Evolutionary conservation across 352 stramenopile species (phyloP).

Genomic region (Saprolegnia diclina): DNA sequence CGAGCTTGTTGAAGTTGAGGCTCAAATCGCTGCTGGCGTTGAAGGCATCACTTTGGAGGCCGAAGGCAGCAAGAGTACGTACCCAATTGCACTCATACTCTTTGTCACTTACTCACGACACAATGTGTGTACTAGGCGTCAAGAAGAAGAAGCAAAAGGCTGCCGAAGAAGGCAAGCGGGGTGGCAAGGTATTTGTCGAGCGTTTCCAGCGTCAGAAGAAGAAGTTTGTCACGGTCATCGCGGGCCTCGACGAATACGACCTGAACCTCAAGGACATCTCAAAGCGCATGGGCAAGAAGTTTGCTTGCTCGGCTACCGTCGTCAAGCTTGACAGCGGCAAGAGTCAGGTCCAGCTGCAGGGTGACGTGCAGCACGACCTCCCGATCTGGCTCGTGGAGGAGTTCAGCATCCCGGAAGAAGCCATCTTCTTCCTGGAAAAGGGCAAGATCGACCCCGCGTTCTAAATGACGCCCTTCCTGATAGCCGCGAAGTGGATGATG

Average conservation of each 20-base stretch:
- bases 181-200: constrained; percentile 59
- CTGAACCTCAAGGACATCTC: constrained; percentile 74
- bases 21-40: constrained; percentile 71
- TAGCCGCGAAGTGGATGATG: too few species aligned
- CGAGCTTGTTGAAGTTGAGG: constrained; percentile 68
- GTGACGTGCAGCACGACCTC: constrained; percentile 69
- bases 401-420: constrained; percentile 66
- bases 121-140: constrained; percentile 30
- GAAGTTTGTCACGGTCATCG: constrained; percentile 79
- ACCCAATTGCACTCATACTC: neutral
- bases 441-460: constrained; percentile 32
- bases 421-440: constrained; percentile 69
- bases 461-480: neutral
- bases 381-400: constrained; percentile 68
- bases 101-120: neutral
- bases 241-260: constrained; percentile 66
- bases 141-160: constrained; percentile 85
- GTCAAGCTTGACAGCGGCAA: constrained; percentile 68
- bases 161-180: constrained; percentile 59
- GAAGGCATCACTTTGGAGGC: constrained; percentile 71
- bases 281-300: constrained; percentile 76
- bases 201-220: constrained; percentile 44
- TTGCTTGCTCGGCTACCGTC: constrained; percentile 74
- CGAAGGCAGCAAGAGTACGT: constrained; percentile 50
- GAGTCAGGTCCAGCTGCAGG: constrained; percentile 79